phyloP scores from a whole-genome alignment of 768 basidiomycete genomes.

The Boletus speciosus region DNA sequence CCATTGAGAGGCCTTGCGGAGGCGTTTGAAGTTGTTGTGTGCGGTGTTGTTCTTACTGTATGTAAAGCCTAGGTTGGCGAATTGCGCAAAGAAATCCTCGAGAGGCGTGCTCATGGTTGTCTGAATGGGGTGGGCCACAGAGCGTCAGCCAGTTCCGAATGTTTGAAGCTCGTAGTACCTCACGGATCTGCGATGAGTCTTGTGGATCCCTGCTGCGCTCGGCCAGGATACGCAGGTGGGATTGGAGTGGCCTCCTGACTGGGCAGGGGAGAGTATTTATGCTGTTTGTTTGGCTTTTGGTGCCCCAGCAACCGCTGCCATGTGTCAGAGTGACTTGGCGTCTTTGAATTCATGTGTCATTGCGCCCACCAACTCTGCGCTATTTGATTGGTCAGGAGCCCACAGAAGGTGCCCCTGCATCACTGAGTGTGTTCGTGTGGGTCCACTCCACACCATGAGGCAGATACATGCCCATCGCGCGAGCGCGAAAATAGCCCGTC shows the following conservation, averaged over 20 bases:
- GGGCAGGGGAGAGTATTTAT: neutral
- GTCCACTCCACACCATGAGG: neutral
- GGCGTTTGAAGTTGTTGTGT: conserved; percentile 18
- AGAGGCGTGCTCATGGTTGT: conserved; percentile 16
- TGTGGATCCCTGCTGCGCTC: neutral
- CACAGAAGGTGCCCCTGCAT: too few relatives aligned
- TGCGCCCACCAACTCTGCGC: neutral
- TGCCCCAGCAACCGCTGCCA: neutral
- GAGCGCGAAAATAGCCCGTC: too few relatives aligned
- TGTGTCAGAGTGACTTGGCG: neutral
- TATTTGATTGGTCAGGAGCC: neutral
- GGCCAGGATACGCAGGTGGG: neutral
- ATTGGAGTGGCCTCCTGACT: neutral
- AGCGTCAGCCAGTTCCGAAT: neutral
- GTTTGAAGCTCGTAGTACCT: neutral
- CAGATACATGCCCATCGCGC: neutral
- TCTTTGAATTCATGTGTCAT: conserved; percentile 5
- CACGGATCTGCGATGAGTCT: neutral
- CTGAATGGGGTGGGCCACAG: neutral
- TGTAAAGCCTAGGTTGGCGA: conserved; percentile 11
- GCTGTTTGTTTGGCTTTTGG: neutral
- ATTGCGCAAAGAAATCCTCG: conserved; percentile 23
- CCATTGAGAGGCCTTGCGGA: conserved; percentile 8
- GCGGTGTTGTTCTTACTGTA: conserved; percentile 15
- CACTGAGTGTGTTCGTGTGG: neutral